These are phyloP conservation scores for Blastobotrys aristatus DNA, from an alignment of 1,139 yeast species.

Conservation along the genomic window DNA sequence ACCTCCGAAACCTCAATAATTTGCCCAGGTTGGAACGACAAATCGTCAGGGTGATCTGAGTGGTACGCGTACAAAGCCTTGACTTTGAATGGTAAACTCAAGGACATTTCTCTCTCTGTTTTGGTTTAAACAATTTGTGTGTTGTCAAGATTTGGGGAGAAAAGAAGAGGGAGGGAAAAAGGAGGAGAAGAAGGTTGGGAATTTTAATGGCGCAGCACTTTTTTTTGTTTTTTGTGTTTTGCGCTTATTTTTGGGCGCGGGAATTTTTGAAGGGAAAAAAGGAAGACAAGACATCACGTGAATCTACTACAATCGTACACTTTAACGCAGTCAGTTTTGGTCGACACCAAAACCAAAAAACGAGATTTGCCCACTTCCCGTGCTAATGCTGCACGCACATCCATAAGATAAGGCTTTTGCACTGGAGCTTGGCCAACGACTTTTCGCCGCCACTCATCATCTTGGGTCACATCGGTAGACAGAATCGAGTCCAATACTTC, in stretches of 20 bases:
- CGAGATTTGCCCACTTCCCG: constrained; percentile 68
- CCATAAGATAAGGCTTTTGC: constrained; percentile 72
- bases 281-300: background rate
- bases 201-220: too few species aligned
- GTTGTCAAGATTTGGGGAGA: background rate
- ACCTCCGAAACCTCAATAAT: constrained; percentile 65
- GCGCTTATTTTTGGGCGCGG: too few species aligned
- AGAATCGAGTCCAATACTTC: constrained; percentile 80
- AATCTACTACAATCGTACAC: constrained; percentile 46
- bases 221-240: too few species aligned
- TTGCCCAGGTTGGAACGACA: constrained; percentile 64
- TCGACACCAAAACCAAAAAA: constrained; percentile 70
- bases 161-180: background rate
- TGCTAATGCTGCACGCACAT: constrained; percentile 62
- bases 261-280: too few species aligned
- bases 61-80: constrained; percentile 65
- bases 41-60: constrained; percentile 81
- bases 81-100: constrained; percentile 58
- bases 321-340: constrained; percentile 66
- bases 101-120: too few species aligned
- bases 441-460: constrained; percentile 82
- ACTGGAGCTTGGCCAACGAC: constrained; percentile 69
- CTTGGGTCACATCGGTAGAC: constrained; percentile 66
- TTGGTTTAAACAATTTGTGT: constrained; percentile 11
- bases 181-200: background rate